These are phyloP conservation scores for Eleusine coracana DNA, from an alignment of 176 grass and related monocot genomes.

Conservation along the genomic window DNA sequence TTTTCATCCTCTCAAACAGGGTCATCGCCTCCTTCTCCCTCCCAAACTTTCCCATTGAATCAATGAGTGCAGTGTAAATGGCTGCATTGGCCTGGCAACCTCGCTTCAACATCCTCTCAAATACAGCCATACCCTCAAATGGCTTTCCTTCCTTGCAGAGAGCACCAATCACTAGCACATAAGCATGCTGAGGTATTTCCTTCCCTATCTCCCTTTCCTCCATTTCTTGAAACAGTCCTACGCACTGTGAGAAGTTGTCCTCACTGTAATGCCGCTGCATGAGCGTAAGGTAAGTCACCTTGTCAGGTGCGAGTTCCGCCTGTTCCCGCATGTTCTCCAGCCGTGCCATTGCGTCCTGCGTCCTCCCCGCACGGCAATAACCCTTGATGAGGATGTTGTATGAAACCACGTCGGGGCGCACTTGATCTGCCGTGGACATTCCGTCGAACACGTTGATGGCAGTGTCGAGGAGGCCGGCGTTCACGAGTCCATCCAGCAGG, in stretches of 20 bases:
- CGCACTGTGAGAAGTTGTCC: constrained; percentile 48
- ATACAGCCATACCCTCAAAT: constrained; percentile 70
- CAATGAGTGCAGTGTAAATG: constrained; percentile 71
- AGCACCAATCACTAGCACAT: constrained; percentile 58
- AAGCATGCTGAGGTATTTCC: constrained; percentile 77
- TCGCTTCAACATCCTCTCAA: constrained; percentile 72
- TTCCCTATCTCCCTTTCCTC: constrained; percentile 67
- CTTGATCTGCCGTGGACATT: constrained; percentile 55
- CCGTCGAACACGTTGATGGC: constrained; percentile 84
- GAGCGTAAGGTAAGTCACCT: constrained; percentile 76
- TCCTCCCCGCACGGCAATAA: constrained; percentile 61
- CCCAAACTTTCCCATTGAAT: constrained; percentile 60
- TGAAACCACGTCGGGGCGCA: constrained; percentile 63
- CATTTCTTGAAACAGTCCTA: constrained; percentile 77
- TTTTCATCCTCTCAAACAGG: constrained; percentile 81
- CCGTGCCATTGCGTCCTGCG: constrained; percentile 46
- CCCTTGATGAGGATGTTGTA: constrained; percentile 90
- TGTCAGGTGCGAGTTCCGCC: constrained; percentile 55
- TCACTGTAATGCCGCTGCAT: constrained; percentile 78
- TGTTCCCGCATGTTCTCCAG: constrained; percentile 55
- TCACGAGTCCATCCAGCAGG: constrained; percentile 84
- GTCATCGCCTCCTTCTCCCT: constrained; percentile 63
- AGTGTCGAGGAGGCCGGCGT: constrained; percentile 65
- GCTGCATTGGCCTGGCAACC: constrained; percentile 62
- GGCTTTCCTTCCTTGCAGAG: constrained; percentile 77